phyloP scores from a whole-genome alignment of 371 early-diverging fungal species.

The Coemansia sp. region DNA sequence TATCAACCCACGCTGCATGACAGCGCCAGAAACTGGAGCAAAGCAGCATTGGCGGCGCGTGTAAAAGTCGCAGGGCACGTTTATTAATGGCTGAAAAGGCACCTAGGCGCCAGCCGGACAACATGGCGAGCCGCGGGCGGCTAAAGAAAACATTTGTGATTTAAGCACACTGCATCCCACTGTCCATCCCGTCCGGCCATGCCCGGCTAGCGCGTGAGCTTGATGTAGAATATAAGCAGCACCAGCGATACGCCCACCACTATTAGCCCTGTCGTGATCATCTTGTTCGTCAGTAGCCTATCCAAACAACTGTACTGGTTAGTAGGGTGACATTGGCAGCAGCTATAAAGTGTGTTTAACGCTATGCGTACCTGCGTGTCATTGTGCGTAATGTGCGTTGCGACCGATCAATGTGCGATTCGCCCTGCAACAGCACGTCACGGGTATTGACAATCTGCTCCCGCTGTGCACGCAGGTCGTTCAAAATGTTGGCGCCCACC shows the following conservation, averaged over 20 bases:
- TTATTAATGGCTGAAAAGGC: no score
- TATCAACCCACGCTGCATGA: no score
- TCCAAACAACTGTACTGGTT: no score
- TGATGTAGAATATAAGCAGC: conserved; percentile 77
- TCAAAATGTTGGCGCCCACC: conserved; percentile 81
- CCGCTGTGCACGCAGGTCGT: conserved; percentile 80
- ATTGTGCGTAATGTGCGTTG: conserved; percentile 85
- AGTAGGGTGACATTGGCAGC: not conserved
- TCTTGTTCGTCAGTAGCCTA: conserved; percentile 86
- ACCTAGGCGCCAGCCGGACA: conserved; percentile 11
- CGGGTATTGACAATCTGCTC: conserved; percentile 87
- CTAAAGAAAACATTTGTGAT: not conserved
- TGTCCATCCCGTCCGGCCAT: not conserved
- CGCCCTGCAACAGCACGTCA: conserved; percentile 85
- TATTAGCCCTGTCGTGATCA: conserved; percentile 86
- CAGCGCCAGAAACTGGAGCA: no score
- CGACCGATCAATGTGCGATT: conserved; percentile 85
- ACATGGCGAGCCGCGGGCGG: conserved; percentile 31
- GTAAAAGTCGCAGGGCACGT: no score
- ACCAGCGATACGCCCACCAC: conserved; percentile 78
- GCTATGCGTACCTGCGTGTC: conserved; percentile 77
- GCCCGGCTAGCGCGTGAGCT: conserved; percentile 53
- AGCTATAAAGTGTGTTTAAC: not conserved
- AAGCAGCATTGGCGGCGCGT: no score
- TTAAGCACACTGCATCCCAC: no score